Conservation (phyloP, 306 rosid genomes). For the Potentilla sterilis region DNA sequence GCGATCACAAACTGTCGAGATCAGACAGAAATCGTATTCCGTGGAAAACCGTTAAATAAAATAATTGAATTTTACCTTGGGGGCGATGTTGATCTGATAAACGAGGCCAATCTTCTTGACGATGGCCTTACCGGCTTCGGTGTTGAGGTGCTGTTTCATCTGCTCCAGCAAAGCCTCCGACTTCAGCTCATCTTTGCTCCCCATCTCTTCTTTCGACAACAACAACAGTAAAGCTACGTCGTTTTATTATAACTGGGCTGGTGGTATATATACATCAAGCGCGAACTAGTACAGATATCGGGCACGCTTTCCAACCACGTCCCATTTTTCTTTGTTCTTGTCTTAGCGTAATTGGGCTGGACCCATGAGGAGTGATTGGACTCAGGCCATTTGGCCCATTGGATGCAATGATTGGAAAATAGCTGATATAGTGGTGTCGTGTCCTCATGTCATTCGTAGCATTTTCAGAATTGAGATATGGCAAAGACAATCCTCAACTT, state of each 20-base stretch:
- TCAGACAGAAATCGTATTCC: neutral
- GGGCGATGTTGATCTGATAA: slow-evolving; percentile 79
- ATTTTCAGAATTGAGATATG: slow-evolving; percentile 19
- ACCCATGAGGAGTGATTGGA: neutral
- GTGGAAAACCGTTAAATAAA: neutral
- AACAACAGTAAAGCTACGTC: neutral
- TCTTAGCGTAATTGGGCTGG: neutral
- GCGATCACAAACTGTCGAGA: neutral
- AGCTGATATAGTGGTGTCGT: slow-evolving; percentile 25
- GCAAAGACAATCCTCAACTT: slow-evolving; percentile 6
- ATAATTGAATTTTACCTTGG: slow-evolving; percentile 48
- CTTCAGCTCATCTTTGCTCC: slow-evolving; percentile 44
- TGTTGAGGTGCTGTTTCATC: slow-evolving; percentile 70
- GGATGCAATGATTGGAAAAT: neutral
- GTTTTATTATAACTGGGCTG: neutral
- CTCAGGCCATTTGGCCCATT: neutral
- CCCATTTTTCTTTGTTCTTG: neutral
- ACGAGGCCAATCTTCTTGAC: slow-evolving; percentile 59
- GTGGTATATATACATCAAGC: no score
- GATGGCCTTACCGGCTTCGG: slow-evolving; percentile 72
- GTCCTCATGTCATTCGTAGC: slow-evolving; percentile 22
- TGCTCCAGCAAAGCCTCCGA: slow-evolving; percentile 65
- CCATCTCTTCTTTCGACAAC: neutral
- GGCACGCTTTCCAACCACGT: slow-evolving; percentile 1
- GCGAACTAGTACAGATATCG: neutral